Base-by-base conservation (phyloP, 2,329 filamentous ascomycete genomes). In the Monilinia aucupariae region DNA sequence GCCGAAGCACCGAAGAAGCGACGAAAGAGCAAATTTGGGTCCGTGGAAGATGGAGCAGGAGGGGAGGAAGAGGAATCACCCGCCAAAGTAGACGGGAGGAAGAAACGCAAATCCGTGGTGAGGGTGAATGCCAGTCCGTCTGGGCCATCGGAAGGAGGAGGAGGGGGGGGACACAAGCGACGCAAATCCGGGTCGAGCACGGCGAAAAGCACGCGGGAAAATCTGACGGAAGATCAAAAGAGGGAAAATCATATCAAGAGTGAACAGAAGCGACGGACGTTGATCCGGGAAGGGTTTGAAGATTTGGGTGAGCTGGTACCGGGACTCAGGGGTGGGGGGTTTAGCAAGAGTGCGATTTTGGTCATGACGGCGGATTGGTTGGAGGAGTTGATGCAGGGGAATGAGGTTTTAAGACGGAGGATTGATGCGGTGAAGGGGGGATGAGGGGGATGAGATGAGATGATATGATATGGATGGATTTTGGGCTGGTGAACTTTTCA, bases 161-260 rank as follows among this genome's bases (percentile, higher is more conserved):
- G 64, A 12, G 69, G 71, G 61, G 32, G 49, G 15, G 63, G 53
- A 41, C 63, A 68, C 17, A 82, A 82, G 70, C 77, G 82, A 55
- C 78, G 81, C 43, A 85, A 83, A 69, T 83, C 82, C 1, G 74
- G 72, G 8, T 68, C 67, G n/a, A 54, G 64, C 17, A 41, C 66
- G 13, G 63, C 74, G n/a, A 86, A 85, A 69, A 64, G 77, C 2
- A 72, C 79, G 3, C 77, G 88, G 32, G 83, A 87, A 70, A 87
- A 87, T 67, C 74, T 94, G 4, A 84, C 86, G 0, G 89, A 93
- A 68, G 86, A 89, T 65, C 89, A 94, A 75, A 94, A 93, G 75
- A 82, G 90, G 52, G 87, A 87, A 71, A 96, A 96, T 69, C 91
- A 96, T 72, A 94, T 96, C 67, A 81, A 87, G 59, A 94, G 91